These are phyloP conservation scores for Vitis hybrid DNA, from an alignment of 177 flowering plant genomes.

Conservation along the genomic window DNA sequence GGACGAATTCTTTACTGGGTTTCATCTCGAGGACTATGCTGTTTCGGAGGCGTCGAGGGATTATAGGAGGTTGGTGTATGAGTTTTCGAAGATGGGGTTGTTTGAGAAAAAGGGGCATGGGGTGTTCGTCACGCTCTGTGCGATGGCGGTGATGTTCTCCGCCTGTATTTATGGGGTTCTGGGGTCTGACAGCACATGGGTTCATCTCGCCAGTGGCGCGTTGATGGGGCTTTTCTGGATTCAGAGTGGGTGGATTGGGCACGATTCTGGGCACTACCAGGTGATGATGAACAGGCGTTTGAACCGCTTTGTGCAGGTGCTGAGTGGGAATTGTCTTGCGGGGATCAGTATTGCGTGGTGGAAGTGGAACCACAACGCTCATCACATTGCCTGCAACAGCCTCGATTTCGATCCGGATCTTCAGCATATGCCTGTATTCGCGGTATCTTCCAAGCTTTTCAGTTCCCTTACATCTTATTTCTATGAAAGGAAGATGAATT, in stretches of 20 bases:
- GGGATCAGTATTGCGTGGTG: slow-evolving; percentile 63
- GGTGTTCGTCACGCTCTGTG: slow-evolving; percentile 6
- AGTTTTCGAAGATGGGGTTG: slow-evolving; percentile 33
- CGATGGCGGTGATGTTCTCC: slow-evolving; percentile 17
- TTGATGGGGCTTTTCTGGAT: slow-evolving; percentile 47
- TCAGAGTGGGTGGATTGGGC: slow-evolving; percentile 52
- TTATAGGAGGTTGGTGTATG: slow-evolving; percentile 18
- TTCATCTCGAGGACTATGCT: slow-evolving; percentile 28
- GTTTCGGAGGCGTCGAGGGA: slow-evolving; percentile 38
- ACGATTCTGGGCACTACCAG: slow-evolving; percentile 52
- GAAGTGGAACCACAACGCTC: slow-evolving; percentile 53
- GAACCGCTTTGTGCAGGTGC: slow-evolving; percentile 32
- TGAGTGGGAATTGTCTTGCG: slow-evolving; percentile 39
- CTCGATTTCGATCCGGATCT: slow-evolving; percentile 42
- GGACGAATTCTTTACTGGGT: slow-evolving; percentile 34
- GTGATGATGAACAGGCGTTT: slow-evolving; percentile 24
- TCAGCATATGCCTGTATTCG: slow-evolving; percentile 48
- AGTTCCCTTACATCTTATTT: slow-evolving; percentile 33
- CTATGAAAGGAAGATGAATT: slow-evolving; percentile 37
- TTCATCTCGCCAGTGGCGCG: slow-evolving; percentile 28
- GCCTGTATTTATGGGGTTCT: slow-evolving; percentile 31
- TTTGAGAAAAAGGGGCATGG: slow-evolving; percentile 33
- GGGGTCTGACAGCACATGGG: slow-evolving; percentile 17
- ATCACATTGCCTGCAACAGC: slow-evolving; percentile 49
- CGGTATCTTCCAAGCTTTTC: slow-evolving; percentile 37